A percentile compares a stretch with the other conserved stretches of the same genome.
phyloP scores from a whole-genome alignment of 768 basidiomycete genomes.

The Phanerochaete sordida region DNA sequence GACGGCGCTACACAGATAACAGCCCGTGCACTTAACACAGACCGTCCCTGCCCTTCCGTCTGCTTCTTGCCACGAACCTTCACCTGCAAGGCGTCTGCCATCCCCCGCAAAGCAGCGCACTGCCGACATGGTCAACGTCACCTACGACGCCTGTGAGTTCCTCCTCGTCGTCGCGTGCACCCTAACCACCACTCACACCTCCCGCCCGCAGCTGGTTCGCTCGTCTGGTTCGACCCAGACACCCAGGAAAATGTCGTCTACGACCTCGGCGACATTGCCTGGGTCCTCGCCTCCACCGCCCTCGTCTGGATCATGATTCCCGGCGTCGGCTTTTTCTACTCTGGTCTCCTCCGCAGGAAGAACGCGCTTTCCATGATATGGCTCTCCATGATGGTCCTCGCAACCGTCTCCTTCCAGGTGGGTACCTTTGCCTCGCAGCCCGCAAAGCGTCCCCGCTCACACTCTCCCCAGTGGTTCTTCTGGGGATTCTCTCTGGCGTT shows the following conservation, averaged over 20 bases:
- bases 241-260: slow-evolving; percentile 30
- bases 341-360: slow-evolving; percentile 87
- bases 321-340: slow-evolving; percentile 83
- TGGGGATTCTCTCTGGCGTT: slow-evolving; percentile 96
- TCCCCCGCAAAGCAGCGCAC: not conserved
- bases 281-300: slow-evolving; percentile 71
- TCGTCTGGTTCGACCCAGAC: slow-evolving; percentile 28
- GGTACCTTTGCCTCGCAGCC: not conserved
- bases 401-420: slow-evolving; percentile 83
- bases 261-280: slow-evolving; percentile 65
- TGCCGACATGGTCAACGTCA: slow-evolving; percentile 33
- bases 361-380: slow-evolving; percentile 92
- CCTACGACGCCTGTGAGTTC: slow-evolving; percentile 37
- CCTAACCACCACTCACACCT: slow-evolving; percentile 5
- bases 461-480: slow-evolving; percentile 79
- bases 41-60: not conserved
- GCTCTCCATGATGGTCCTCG: slow-evolving; percentile 71
- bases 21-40: not conserved
- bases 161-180: not conserved
- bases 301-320: slow-evolving; percentile 71
- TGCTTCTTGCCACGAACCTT: slow-evolving; percentile 14
- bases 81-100: not conserved
- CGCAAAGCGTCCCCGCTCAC: not conserved
- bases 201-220: slow-evolving; percentile 32
- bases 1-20: slow-evolving; percentile 6